These are phyloP conservation scores for Malania oleifera DNA, from an alignment of 164 flowering plant genomes.

Conservation along the genomic window DNA sequence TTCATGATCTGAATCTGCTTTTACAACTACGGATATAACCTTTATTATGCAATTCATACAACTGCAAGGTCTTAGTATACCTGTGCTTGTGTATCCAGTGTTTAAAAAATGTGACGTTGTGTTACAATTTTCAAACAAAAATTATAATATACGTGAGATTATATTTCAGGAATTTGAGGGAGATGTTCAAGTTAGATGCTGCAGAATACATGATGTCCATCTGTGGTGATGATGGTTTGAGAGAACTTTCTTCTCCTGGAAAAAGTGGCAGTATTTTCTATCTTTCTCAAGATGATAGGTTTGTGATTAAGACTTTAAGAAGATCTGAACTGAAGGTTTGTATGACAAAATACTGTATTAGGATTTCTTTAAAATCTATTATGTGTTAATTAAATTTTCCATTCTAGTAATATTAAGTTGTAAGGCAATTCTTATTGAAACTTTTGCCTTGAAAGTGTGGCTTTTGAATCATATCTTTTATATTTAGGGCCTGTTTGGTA, in stretches of 20 bases:
- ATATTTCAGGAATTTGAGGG: slow-evolving; percentile 78
- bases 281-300: slow-evolving; percentile 86
- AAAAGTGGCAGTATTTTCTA: slow-evolving; percentile 97
- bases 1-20: too few relatives aligned
- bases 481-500: too few relatives aligned
- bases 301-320: slow-evolving; percentile 79
- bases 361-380: too few relatives aligned
- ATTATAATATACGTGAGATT: background rate
- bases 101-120: background rate
- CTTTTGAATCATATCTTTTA: too few relatives aligned
- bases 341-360: background rate
- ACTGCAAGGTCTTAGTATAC: background rate
- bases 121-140: background rate
- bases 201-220: slow-evolving; percentile 99
- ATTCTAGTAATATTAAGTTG: too few relatives aligned
- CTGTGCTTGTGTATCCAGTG: background rate
- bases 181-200: slow-evolving; percentile 94
- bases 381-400: too few relatives aligned
- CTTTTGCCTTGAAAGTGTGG: too few relatives aligned
- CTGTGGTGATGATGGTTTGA: slow-evolving; percentile 87
- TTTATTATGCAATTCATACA: too few relatives aligned
- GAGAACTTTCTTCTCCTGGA: slow-evolving; percentile 89
- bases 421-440: too few relatives aligned
- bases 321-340: slow-evolving; percentile 79
- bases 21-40: too few relatives aligned